Percentiles rank a stretch among this genome's conserved stretches.
Evolutionary conservation across 2,329 filamentous ascomycete genomes (phyloP).

Genomic region (Stagonosporopsis tanaceti): DNA sequence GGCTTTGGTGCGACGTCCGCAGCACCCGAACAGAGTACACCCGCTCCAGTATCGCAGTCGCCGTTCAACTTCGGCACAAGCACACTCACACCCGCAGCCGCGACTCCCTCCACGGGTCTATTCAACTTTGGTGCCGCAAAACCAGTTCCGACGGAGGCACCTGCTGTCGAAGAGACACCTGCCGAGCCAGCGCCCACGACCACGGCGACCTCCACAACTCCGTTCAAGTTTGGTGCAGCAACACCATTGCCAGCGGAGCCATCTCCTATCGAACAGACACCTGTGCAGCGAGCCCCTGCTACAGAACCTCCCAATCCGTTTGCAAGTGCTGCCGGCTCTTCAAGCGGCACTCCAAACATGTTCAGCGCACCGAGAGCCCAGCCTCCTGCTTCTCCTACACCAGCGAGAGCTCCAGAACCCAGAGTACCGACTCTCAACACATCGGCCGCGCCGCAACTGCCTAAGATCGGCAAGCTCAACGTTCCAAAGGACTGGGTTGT

Average conservation of each 20-base stretch:
- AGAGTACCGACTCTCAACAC: constrained; percentile 4
- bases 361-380: constrained; percentile 27
- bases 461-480: constrained; percentile 36
- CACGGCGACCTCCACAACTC: constrained; percentile 11
- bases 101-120: constrained; percentile 24
- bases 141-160: constrained; percentile 24
- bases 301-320: constrained; percentile 29
- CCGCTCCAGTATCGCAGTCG: constrained; percentile 26
- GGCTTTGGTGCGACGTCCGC: constrained; percentile 21
- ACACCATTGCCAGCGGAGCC: constrained; percentile 22
- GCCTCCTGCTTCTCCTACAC: constrained; percentile 21
- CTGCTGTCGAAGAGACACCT: constrained; percentile 4
- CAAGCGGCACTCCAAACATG: constrained; percentile 22
- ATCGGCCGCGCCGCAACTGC: constrained; percentile 22
- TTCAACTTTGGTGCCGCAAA: constrained; percentile 27
- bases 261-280: constrained; percentile 18
- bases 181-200: constrained; percentile 12
- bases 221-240: constrained; percentile 29
- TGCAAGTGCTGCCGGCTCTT: constrained; percentile 22
- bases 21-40: constrained; percentile 13
- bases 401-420: constrained; percentile 23
- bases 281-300: constrained; percentile 15
- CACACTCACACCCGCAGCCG: not conserved
- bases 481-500: constrained; percentile 38
- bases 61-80: constrained; percentile 13